Base-by-base conservation (phyloP, 805 yeast genomes). In the Cyberlindnera bimundalis region DNA sequence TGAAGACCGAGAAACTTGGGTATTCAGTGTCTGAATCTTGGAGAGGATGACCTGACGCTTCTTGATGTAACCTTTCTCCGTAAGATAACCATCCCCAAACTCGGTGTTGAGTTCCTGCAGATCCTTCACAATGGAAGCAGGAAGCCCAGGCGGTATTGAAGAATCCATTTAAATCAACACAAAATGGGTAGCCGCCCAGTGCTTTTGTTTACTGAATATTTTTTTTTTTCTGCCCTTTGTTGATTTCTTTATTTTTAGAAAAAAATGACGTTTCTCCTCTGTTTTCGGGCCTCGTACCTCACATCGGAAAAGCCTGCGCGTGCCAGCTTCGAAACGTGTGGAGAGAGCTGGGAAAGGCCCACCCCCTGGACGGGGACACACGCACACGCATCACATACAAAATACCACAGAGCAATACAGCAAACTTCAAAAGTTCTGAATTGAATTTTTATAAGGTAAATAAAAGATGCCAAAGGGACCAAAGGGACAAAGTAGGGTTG, bases 51-150 rank as follows among this genome's bases (percentile, higher is more conserved):
- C 64, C 31, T 65, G 71, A 44, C 86, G 63, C 46, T 79, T 81
- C 50, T 75, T 81, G 31, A 68, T 65, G 56, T 80, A 84, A 2
- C 93, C 91, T 55, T 83, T 84, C 34, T 73, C 81, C 0, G 93
- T 84, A 41, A 84, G 65, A 43, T 80, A 81, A 2, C 88, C 91
- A 26, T 84, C 89, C 48, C 70, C 68, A 46, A 66, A 78, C 46
- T 80, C 86, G 9, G 62, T 53, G 12, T 68, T 66, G 21, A 79
- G 63, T 28, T 65, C 69, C 21, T 59, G 55, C 16, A 79, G 60
- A 46, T 62, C 44, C 13, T 43, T 38, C 20, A 29, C 52, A 9
- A 43, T 29, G 2, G 19, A 16, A 8, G 39, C 28, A 2, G 60
- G 56, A 3, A 55, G 45, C 10, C 52, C 56, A 1, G 42, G 29